phyloP scores from a whole-genome alignment of 495 filamentous ascomycete genomes.

The Usnea hakonensis region DNA sequence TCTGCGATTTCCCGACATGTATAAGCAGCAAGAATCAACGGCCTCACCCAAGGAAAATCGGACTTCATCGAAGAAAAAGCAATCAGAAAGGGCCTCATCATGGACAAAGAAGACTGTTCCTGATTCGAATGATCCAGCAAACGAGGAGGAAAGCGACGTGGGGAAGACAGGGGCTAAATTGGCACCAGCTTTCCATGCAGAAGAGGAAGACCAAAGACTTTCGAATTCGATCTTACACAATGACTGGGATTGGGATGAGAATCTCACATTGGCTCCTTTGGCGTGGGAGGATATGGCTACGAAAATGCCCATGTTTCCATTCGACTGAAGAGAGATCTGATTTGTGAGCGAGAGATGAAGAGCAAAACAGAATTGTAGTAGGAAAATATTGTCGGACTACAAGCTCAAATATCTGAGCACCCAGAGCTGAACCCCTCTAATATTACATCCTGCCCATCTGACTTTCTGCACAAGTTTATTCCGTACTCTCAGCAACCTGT shows the following conservation, averaged over 20 bases:
- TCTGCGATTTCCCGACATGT: constrained; percentile 70
- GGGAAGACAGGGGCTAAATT: neutral
- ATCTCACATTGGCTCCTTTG: constrained; percentile 23
- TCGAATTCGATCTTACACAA: constrained; percentile 15
- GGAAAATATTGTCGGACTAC: constrained; percentile 43
- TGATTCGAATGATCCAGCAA: neutral
- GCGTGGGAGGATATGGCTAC: constrained; percentile 26
- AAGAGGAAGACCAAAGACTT: constrained; percentile 13
- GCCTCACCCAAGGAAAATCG: neutral
- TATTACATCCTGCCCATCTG: constrained; percentile 35
- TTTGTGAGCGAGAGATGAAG: neutral
- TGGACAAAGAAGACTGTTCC: neutral
- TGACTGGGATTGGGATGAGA: constrained; percentile 20
- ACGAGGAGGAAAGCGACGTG: constrained; percentile 4
- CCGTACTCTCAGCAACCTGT: neutral
- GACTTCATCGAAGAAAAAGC: neutral
- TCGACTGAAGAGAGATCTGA: neutral
- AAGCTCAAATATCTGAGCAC: no score
- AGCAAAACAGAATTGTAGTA: neutral
- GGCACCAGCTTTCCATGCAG: constrained; percentile 2
- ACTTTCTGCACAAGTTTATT: neutral
- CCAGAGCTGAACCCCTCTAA: no score
- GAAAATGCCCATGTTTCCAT: constrained; percentile 23
- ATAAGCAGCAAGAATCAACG: constrained; percentile 28
- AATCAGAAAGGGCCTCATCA: neutral